These are phyloP conservation scores for Anisogramma anomala DNA, from an alignment of 2,329 filamentous ascomycete genomes.

Conservation along the genomic window DNA sequence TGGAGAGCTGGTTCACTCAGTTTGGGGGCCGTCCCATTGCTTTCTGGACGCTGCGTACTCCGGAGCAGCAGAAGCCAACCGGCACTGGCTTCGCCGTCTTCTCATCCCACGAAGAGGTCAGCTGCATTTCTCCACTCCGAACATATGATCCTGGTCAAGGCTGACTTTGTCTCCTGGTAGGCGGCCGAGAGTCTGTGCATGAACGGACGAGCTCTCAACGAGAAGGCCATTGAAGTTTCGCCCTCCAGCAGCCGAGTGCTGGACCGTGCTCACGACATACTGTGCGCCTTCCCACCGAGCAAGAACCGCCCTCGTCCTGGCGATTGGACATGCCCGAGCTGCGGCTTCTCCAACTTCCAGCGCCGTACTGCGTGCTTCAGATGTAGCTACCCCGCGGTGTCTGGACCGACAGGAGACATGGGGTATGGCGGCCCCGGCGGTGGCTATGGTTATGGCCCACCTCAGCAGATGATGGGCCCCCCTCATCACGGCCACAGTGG, in stretches of 20 bases:
- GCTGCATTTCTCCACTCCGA: slow-evolving; percentile 23
- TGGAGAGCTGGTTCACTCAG: slow-evolving; percentile 99
- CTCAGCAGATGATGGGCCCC: slow-evolving; percentile 62
- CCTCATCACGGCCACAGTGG: slow-evolving; percentile 60
- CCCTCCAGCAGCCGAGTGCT: slow-evolving; percentile 94
- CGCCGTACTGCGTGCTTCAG: slow-evolving; percentile 97
- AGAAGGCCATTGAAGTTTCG: slow-evolving; percentile 98
- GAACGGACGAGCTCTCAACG: slow-evolving; percentile 95
- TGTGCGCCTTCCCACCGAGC: slow-evolving; percentile 94
- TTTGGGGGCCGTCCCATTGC: slow-evolving; percentile 96
- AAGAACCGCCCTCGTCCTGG: slow-evolving; percentile 96
- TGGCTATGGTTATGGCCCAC: slow-evolving; percentile 60
- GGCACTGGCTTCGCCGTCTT: slow-evolving; percentile 97
- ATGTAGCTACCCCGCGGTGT: slow-evolving; percentile 95
- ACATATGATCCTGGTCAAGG: slow-evolving; percentile 7
- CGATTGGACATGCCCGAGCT: slow-evolving; percentile 98
- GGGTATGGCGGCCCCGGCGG: slow-evolving; percentile 41
- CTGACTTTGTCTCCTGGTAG: slow-evolving; percentile 32
- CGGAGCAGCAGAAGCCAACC: slow-evolving; percentile 98
- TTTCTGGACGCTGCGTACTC: slow-evolving; percentile 96
- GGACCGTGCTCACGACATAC: slow-evolving; percentile 87
- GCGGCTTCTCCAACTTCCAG: slow-evolving; percentile 98
- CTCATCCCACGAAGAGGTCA: slow-evolving; percentile 96
- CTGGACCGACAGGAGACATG: slow-evolving; percentile 57
- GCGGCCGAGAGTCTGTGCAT: slow-evolving; percentile 97